Evolutionary conservation across 1,284 basidiomycete genomes (phyloP).

Genomic region (Cystobasidium sp.): DNA sequence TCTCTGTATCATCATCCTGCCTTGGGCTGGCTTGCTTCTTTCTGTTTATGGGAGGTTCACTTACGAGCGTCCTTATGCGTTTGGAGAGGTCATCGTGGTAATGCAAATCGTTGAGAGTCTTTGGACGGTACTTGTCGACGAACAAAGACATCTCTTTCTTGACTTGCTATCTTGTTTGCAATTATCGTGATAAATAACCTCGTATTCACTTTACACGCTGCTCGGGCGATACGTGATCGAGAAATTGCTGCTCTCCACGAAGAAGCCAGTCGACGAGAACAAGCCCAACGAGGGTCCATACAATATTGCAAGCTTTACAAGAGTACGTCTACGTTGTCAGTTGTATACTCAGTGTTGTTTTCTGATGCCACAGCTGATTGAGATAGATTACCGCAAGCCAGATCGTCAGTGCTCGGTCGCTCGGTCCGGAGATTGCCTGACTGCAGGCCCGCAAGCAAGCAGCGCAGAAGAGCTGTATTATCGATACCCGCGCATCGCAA

Average conservation of each 20-base stretch:
- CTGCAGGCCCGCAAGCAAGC: too few relatives aligned
- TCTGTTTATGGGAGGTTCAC: constrained; percentile 49
- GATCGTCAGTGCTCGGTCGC: too few relatives aligned
- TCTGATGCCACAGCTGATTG: too few relatives aligned
- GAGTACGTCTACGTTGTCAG: too few relatives aligned
- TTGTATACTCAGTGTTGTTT: too few relatives aligned
- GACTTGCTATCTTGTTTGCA: background rate
- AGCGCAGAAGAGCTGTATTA: too few relatives aligned
- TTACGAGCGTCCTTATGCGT: constrained; percentile 77
- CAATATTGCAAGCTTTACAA: too few relatives aligned
- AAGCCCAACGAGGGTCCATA: too few relatives aligned
- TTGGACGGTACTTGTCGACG: constrained; percentile 76
- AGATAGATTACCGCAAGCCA: too few relatives aligned
- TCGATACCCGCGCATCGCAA: too few relatives aligned
- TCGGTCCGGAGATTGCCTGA: too few relatives aligned
- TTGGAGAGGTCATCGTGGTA: constrained; percentile 84
- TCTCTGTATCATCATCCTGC: background rate
- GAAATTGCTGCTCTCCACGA: background rate
- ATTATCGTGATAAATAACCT: background rate
- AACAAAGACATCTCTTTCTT: constrained; percentile 43
- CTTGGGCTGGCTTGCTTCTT: background rate
- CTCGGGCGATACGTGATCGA: background rate
- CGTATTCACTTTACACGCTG: background rate
- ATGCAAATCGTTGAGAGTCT: constrained; percentile 79
- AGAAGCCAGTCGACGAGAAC: too few relatives aligned